Evolutionary conservation across 1,284 basidiomycete genomes (phyloP).

Genomic region (Apiotrichum gamsii): DNA sequence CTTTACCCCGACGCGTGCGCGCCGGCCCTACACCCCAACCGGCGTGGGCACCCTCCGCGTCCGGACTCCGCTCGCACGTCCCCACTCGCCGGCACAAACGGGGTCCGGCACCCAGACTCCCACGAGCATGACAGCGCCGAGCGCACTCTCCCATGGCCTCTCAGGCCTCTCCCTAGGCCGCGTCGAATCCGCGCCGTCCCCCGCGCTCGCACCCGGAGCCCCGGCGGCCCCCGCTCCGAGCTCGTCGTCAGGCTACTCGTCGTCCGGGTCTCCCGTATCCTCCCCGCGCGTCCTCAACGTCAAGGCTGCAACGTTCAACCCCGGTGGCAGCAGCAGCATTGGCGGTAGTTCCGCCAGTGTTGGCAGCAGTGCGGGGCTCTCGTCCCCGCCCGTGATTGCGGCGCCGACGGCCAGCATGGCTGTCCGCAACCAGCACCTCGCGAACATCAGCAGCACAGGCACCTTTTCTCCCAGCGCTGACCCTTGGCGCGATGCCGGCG

Average conservation of each 20-base stretch:
- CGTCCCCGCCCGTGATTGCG: constrained; percentile 57
- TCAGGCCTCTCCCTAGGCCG: constrained; percentile 10
- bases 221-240: constrained; percentile 51
- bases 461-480: constrained; percentile 66
- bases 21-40: constrained; percentile 45
- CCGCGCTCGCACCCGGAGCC: background rate
- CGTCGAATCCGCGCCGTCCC: constrained; percentile 8
- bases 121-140: constrained; percentile 28
- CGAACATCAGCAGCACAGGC: constrained; percentile 55
- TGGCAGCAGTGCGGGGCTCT: too few species aligned
- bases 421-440: background rate
- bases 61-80: constrained; percentile 38
- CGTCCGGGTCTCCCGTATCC: constrained; percentile 53
- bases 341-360: too few species aligned
- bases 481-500: constrained; percentile 34
- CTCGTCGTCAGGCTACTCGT: constrained; percentile 53
- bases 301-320: constrained; percentile 62
- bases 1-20: constrained; percentile 33
- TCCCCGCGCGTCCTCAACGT: constrained; percentile 58
- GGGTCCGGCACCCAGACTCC: constrained; percentile 24
- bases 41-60: constrained; percentile 43
- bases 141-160: constrained; percentile 28
- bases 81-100: constrained; percentile 31
- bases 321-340: constrained; percentile 45
- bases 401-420: constrained; percentile 43